Conservation (phyloP, 2,329 filamentous ascomycete species). For the Talaromyces piceae region DNA sequence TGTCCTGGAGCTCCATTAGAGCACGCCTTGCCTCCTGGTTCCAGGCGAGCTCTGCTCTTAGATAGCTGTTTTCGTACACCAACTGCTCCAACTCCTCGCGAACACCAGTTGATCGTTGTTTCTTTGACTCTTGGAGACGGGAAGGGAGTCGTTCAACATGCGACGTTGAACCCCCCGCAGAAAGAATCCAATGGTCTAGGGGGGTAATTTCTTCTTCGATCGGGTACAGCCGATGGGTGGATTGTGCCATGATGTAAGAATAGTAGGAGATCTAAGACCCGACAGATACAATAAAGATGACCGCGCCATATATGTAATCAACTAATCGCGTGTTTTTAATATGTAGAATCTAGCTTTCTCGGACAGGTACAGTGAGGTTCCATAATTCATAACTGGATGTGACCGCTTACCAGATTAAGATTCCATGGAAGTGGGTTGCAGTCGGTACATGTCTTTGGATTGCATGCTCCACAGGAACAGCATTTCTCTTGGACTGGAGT, state of each 20-base stretch:
- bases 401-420: too few species aligned
- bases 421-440: too few species aligned
- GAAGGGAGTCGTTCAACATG: constrained; percentile 1
- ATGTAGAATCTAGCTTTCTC: too few species aligned
- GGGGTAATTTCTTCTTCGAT: constrained; percentile 1
- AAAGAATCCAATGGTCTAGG: constrained; percentile 1
- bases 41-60: constrained; percentile 1
- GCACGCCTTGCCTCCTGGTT: neutral
- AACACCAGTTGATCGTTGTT: neutral
- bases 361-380: too few species aligned
- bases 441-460: too few species aligned
- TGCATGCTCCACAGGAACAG: too few species aligned
- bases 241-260: neutral
- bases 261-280: neutral
- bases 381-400: too few species aligned
- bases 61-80: constrained; percentile 6
- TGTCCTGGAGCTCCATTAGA: neutral
- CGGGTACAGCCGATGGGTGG: neutral
- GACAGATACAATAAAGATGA: neutral
- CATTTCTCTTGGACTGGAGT: too few species aligned
- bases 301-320: neutral
- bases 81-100: constrained; percentile 1
- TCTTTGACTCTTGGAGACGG: constrained; percentile 3
- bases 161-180: neutral
- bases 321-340: too few species aligned